Base-by-base conservation (phyloP, 805 yeast genomes). In the Deakozyma indianensis region DNA sequence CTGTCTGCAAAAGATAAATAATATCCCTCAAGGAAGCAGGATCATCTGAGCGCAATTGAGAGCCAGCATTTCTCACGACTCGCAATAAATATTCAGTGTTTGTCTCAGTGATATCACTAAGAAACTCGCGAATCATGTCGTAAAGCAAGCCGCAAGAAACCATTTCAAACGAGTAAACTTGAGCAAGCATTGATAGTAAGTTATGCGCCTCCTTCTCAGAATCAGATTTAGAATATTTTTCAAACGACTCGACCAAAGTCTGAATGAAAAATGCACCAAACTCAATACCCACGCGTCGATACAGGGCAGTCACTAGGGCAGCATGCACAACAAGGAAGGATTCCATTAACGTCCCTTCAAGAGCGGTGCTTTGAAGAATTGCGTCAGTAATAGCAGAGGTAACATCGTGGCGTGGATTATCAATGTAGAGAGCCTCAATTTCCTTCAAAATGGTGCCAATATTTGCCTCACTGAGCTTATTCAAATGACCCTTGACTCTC, bases 201-300 rank as follows among this genome's bases (percentile, higher is more conserved):
- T 90, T 90, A 16, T 75, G 68, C 3, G 78, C 70, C 50, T 75
- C 77, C 49, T 71, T 73, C 7, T 52, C 54, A 3, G 44, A 45
- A 45, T 49, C 41, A 49, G 51, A 45, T 16, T 47, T 42, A 32
- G 51, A 50, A 41, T 45, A 27, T 35, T 55, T 54, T 29, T 80
- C 78, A 53, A 83, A 77, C 46, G 68, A 70, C 49, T 84, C 95
- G n/a, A 88, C 83, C 46, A 83, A 58, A 0, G 75, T 69, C 58
- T 92, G 98, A 27, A 87, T 69, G 48, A 87, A 80, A 53, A 68
- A 74, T 0, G 96, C 98, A 48, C 95, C 96, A 60, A 86, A 82
- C 50, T 86, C 95, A 32, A 79, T 75, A 20, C 98, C 97, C n/a
- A 59, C 47, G 53, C 83, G 83, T 49, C 83, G 72, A 63, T 83